Base-by-base conservation (phyloP, 1,139 yeast genomes). In the Yamadazyma epiphylla region DNA sequence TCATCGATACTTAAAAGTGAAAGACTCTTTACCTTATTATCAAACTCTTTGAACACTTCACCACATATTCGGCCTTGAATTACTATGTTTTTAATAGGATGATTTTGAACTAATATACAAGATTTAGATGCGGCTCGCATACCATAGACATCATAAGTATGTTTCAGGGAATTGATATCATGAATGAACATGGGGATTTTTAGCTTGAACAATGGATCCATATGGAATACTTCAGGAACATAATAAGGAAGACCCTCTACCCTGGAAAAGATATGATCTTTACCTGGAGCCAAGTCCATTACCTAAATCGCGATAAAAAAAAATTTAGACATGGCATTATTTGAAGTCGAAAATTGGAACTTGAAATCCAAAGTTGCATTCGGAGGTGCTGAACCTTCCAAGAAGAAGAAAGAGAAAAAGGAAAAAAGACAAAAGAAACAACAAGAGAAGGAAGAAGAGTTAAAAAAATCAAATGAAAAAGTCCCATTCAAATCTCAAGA, bases 311-410 rank as follows among this genome's bases (percentile, higher is more conserved):
- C 13, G 11, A 13, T 13, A 22, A 21, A 22, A 22, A 24, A 13
- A 19, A 13, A 13, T 8, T 25, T 22, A n/a, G 48, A 22, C 16
- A 83, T 82, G 91, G 75, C 84, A 17, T 66, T 85, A 44, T 86
- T 86, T 51, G 73, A 81, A 52, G 88, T 83, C 12, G 84, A 79
- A 28, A 95, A 94, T 13, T 86, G 95, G 95, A 70, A 80, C 40
- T 55, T 86, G 37, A 76, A 80, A 42, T 59, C 66, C 36, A 64
- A 70, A 41, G 71, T 82, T 13, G 77, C 69, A 2, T 51, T 63
- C 24, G 77, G 74, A 12, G 64, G 62, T 8, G 30, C 26, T 5
- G 19, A 19, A 31, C n/a, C n/a, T n/a, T n/a, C n/a, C n/a, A n/a
- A n/a, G n/a, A 24, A 27, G 33, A 15, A 19, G 30, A 41, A 36